Conservation (phyloP, 164 flowering plant species). For the Kalanchoe fedtschenkoi region DNA sequence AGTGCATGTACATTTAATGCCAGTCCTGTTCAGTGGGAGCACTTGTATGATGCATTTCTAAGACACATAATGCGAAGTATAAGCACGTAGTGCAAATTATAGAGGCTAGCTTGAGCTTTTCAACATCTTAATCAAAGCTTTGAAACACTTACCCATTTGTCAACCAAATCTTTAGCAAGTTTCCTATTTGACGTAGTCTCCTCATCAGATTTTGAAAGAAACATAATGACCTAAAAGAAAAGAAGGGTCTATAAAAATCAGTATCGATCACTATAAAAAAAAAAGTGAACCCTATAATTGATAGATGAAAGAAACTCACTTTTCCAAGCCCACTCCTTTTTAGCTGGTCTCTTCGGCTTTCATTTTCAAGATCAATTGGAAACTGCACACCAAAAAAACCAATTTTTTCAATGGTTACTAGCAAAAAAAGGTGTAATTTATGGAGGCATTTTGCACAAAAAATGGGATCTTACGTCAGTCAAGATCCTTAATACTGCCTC, state of each 20-base stretch:
- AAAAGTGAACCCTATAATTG: background rate
- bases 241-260: background rate
- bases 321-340: constrained; percentile 91
- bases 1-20: too few species aligned
- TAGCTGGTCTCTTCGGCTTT: constrained; percentile 73
- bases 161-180: constrained; percentile 94
- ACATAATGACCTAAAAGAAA: constrained; percentile 79
- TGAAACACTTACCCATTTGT: constrained; percentile 76
- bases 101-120: background rate
- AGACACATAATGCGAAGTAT: background rate
- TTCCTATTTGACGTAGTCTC: constrained; percentile 81
- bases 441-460: background rate
- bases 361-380: constrained; percentile 76
- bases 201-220: constrained; percentile 87
- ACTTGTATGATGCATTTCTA: background rate
- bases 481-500: constrained; percentile 68
- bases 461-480: constrained; percentile 45
- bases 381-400: constrained; percentile 40
- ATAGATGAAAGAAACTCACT: constrained; percentile 22
- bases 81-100: too few species aligned
- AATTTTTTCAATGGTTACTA: constrained; percentile 12
- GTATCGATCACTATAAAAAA: background rate
- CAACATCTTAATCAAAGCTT: background rate
- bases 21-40: too few species aligned
- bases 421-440: background rate